A percentile compares a stretch with the other conserved stretches of the same genome.
phyloP scores from a whole-genome alignment of 306 rosid species.

The Quercus mongolica region DNA sequence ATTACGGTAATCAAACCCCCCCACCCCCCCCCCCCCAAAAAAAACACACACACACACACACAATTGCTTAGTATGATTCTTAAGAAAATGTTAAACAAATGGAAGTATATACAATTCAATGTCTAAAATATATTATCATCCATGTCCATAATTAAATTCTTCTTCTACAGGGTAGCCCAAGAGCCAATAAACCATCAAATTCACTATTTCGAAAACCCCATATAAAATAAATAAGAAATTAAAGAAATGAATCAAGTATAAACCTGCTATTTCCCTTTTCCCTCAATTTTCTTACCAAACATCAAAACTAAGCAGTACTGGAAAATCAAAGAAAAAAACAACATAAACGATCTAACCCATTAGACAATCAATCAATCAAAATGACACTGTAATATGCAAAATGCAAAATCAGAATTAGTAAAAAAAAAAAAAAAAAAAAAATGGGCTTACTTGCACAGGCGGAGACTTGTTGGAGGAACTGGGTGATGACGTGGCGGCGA shows the following conservation, averaged over 20 bases:
- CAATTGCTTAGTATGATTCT: background rate
- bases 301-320: background rate
- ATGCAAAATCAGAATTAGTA: background rate
- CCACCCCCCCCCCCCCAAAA: too few relatives aligned
- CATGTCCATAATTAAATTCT: background rate
- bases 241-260: background rate
- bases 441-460: background rate
- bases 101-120: background rate
- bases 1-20: background rate
- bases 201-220: background rate
- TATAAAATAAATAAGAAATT: background rate
- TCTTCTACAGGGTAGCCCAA: background rate
- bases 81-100: background rate
- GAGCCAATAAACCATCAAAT: background rate
- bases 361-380: background rate
- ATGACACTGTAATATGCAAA: background rate
- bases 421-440: too few relatives aligned
- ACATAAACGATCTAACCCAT: background rate
- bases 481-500: background rate
- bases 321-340: background rate
- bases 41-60: too few relatives aligned
- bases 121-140: background rate
- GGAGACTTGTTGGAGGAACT: background rate
- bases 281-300: background rate
- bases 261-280: background rate